Evolutionary conservation across 805 yeast species (phyloP).

Genomic region (Schwanniomyces sp.): DNA sequence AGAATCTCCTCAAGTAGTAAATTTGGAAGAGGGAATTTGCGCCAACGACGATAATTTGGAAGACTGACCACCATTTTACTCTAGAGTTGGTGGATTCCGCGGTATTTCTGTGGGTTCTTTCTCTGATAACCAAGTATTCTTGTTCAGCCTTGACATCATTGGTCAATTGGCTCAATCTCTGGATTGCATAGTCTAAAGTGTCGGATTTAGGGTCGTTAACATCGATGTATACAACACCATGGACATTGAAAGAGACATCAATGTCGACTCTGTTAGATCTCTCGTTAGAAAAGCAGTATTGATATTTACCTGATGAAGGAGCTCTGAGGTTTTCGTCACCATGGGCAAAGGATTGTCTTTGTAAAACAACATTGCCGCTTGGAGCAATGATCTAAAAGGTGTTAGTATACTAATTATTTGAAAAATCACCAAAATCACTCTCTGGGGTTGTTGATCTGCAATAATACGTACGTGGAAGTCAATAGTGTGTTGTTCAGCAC

Average conservation of each 20-base stretch:
- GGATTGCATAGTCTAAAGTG: slow-evolving; percentile 81
- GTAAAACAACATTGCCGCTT: slow-evolving; percentile 48
- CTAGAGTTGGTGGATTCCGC: slow-evolving; percentile 97
- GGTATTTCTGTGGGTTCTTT: slow-evolving; percentile 96
- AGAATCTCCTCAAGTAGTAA: slow-evolving; percentile 89
- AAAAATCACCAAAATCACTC: not conserved
- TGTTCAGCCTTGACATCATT: slow-evolving; percentile 91
- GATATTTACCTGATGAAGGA: slow-evolving; percentile 66
- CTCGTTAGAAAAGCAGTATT: slow-evolving; percentile 92
- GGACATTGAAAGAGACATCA: slow-evolving; percentile 94
- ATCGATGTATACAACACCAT: slow-evolving; percentile 87
- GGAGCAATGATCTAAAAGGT: slow-evolving; percentile 29
- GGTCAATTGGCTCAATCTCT: slow-evolving; percentile 70
- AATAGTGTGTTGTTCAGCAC: slow-evolving; percentile 60
- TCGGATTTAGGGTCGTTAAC: slow-evolving; percentile 73
- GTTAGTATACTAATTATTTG: slow-evolving; percentile 4
- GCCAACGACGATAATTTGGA: slow-evolving; percentile 85
- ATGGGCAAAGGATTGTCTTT: slow-evolving; percentile 62
- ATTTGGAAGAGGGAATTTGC: slow-evolving; percentile 90
- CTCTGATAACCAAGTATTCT: slow-evolving; percentile 90
- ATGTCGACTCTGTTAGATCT: slow-evolving; percentile 67
- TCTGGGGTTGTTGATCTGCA: slow-evolving; percentile 2
- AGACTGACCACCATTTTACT: slow-evolving; percentile 96
- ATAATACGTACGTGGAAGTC: slow-evolving; percentile 51
- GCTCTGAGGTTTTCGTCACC: slow-evolving; percentile 78